phyloP scores from a whole-genome alignment of 2,329 filamentous ascomycete species.

The Sporothrix protearum region DNA sequence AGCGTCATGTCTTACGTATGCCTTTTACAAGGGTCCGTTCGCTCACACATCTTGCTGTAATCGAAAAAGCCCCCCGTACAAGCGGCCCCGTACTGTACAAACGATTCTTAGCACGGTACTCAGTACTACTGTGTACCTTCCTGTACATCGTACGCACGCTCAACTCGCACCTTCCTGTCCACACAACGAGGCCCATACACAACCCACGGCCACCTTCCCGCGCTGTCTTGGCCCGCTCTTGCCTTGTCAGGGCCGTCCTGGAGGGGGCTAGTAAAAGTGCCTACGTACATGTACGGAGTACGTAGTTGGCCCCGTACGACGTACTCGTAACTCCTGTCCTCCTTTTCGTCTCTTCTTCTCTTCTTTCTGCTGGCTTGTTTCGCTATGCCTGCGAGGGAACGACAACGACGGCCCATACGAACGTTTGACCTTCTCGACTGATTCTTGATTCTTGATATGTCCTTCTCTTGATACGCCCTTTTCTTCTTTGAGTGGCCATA shows the following conservation, averaged over 20 bases:
- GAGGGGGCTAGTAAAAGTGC: neutral
- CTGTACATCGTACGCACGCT: neutral
- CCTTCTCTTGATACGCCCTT: neutral
- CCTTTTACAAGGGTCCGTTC: neutral
- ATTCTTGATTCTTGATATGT: neutral
- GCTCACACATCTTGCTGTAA: neutral
- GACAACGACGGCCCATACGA: neutral
- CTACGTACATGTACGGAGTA: no score
- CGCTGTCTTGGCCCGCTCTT: neutral
- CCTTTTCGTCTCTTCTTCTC: neutral
- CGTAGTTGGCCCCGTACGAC: conserved; percentile 21
- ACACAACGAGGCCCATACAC: neutral
- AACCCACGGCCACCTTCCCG: neutral
- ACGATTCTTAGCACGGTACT: no score
- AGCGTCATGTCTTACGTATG: conserved; percentile 24
- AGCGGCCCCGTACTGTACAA: neutral
- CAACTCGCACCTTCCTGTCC: neutral
- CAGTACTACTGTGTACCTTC: no score
- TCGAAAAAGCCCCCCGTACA: neutral
- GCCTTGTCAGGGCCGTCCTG: neutral
- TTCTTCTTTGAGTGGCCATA: neutral
- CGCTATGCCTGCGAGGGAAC: neutral
- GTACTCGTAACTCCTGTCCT: conserved; percentile 12
- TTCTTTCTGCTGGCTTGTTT: no score
- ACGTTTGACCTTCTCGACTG: neutral